A percentile compares a stretch with the other conserved stretches of the same genome.
These are phyloP conservation scores for Exophiala oligosperma DNA, from an alignment of 2,329 filamentous ascomycete genomes.

Conservation along the genomic window DNA sequence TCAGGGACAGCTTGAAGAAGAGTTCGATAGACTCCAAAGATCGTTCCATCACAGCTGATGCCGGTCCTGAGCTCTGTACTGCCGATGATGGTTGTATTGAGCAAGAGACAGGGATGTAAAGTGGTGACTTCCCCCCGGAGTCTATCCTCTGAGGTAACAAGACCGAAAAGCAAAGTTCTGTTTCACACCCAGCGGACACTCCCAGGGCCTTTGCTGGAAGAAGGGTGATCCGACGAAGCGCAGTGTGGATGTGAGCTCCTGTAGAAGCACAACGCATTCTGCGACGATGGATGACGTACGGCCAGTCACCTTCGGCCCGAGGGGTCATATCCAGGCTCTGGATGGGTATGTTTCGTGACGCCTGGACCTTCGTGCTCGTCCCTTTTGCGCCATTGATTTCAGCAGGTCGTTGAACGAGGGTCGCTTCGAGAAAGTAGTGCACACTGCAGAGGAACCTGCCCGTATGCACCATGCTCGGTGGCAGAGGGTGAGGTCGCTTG, in stretches of 20 bases:
- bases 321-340: background rate
- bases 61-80: background rate
- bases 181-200: background rate
- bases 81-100: background rate
- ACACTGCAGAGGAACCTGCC: conserved; percentile 10
- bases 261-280: background rate
- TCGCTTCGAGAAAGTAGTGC: conserved; percentile 9
- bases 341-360: background rate
- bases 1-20: conserved; percentile 10
- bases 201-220: background rate
- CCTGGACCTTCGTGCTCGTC: background rate
- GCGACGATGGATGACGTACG: conserved; percentile 8
- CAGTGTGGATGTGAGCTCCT: background rate
- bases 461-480: conserved; percentile 7
- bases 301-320: background rate
- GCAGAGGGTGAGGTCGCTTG: conserved; percentile 10
- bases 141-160: conserved; percentile 5
- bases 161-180: conserved; percentile 9
- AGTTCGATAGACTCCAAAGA: background rate
- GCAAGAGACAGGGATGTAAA: conserved; percentile 2
- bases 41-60: background rate
- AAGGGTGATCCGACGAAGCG: background rate
- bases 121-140: conserved; percentile 1
- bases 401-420: background rate
- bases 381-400: background rate